Base-by-base conservation (phyloP, 2,329 filamentous ascomycete genomes). In the Microthyrium microscopicum region DNA sequence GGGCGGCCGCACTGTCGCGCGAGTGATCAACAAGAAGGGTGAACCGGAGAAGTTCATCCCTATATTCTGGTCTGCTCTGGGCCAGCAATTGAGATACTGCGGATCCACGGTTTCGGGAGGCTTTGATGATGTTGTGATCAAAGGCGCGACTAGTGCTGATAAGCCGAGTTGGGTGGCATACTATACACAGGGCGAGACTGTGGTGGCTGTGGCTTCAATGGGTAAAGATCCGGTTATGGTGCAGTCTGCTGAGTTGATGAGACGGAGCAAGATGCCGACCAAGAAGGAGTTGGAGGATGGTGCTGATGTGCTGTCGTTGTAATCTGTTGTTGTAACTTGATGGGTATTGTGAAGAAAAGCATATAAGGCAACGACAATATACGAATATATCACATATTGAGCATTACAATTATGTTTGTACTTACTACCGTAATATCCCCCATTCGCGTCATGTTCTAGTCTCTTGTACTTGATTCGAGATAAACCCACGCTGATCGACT, bases 11-110 rank as follows among this genome's bases (percentile, higher is more conserved):
- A 67, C 69, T 17, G 87, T 78, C 1, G 89, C 84, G 2, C 64
- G 65, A 33, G 71, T 80, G 45, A 93, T 98, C 48, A 68, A 73
- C 43, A 64, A 77, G 46, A 56, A 65, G 5, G 53, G 65, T 29
- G 64, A 66, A 40, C 63, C 73, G 1, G 73, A 79, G 45, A 63
- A 70, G 3, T 94, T 93, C 56, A 87, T 89, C 37, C 89, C 89
- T 1, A 70, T 98, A 32, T 98, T 98, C 63, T 98, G 89, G 89
- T 93, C 83, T 2, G 89, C 89, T 0, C 61, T 98, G 4, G 83
- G 85, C 4, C 69, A 74, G 5, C 89, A 98, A 58, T 57, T 98
- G 46, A 72, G 89, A 29, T 98, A 98, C 63, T 93, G 84, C 49
- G 89, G 89, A 9, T 89, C 87, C 59, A 83, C 85, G 0, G 58